phyloP scores from a whole-genome alignment of 169 alveolate species.

The Babesia bovis region DNA sequence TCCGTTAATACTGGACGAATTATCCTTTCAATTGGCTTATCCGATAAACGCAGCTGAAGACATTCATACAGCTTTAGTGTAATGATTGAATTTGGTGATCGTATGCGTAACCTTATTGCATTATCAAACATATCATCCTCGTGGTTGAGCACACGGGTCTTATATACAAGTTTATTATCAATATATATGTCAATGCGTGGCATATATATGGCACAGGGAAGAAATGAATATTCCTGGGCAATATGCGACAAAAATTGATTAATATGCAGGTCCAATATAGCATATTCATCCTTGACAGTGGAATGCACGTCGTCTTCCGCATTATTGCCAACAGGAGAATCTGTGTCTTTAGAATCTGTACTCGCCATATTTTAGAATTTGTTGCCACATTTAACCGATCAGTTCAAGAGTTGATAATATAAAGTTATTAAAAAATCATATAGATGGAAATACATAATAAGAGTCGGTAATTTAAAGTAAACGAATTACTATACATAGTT shows the following conservation, averaged over 20 bases:
- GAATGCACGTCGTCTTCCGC: background rate
- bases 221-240: constrained; percentile 44
- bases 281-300: constrained; percentile 15
- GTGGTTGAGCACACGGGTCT: constrained; percentile 32
- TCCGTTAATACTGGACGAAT: constrained; percentile 22
- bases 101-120: constrained; percentile 29
- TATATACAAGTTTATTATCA: constrained; percentile 36
- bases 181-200: constrained; percentile 54
- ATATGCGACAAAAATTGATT: constrained; percentile 60
- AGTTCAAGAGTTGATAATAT: no score
- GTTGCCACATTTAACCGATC: no score
- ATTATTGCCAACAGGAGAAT: no score
- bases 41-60: constrained; percentile 29
- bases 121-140: constrained; percentile 50
- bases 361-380: no score
- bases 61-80: constrained; percentile 60
- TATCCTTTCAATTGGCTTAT: constrained; percentile 17
- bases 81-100: constrained; percentile 40
- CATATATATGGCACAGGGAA: constrained; percentile 53
- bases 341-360: no score
- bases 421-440: no score
- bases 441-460: no score
- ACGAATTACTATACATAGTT: no score
- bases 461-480: no score
- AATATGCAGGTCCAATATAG: constrained; percentile 34